Evolutionary conservation across 495 filamentous ascomycete genomes (phyloP).

Genomic region (Penicillium odoratum): DNA sequence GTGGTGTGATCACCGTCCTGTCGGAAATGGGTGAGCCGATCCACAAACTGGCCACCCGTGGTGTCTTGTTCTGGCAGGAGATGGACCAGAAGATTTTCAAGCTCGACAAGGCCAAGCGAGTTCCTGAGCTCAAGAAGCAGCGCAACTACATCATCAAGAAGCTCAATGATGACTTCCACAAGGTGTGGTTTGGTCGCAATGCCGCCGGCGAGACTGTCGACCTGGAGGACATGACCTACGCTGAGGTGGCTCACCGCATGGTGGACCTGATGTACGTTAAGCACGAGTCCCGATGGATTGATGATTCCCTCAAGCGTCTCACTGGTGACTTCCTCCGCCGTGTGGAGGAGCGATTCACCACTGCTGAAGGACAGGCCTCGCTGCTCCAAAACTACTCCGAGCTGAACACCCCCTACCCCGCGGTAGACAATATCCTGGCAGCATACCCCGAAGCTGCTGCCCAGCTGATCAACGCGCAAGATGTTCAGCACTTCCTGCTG

Average conservation of each 20-base stretch:
- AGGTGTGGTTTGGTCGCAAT: slow-evolving; percentile 97
- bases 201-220: slow-evolving; percentile 75
- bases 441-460: slow-evolving; percentile 81
- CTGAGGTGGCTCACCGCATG: slow-evolving; percentile 89
- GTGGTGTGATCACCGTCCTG: slow-evolving; percentile 93
- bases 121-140: slow-evolving; percentile 88
- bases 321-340: slow-evolving; percentile 95
- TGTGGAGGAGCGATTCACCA: slow-evolving; percentile 88
- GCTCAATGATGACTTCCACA: slow-evolving; percentile 97
- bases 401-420: slow-evolving; percentile 75
- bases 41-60: slow-evolving; percentile 94
- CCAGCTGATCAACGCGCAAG: slow-evolving; percentile 95
- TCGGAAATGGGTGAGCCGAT: slow-evolving; percentile 99
- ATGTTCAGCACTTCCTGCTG: slow-evolving; percentile 92
- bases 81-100: slow-evolving; percentile 98
- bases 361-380: slow-evolving; percentile 63
- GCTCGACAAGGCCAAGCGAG: slow-evolving; percentile 89
- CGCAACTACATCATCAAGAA: slow-evolving; percentile 96
- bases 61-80: slow-evolving; percentile 94
- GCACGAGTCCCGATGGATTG: slow-evolving; percentile 93
- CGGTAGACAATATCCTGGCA: slow-evolving; percentile 74
- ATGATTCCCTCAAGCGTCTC: slow-evolving; percentile 74
- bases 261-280: slow-evolving; percentile 95
- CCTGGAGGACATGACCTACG: slow-evolving; percentile 97
- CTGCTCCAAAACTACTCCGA: slow-evolving; percentile 83